These are phyloP conservation scores for Penicillium daleae DNA, from an alignment of 495 filamentous ascomycete species.

Conservation along the genomic window DNA sequence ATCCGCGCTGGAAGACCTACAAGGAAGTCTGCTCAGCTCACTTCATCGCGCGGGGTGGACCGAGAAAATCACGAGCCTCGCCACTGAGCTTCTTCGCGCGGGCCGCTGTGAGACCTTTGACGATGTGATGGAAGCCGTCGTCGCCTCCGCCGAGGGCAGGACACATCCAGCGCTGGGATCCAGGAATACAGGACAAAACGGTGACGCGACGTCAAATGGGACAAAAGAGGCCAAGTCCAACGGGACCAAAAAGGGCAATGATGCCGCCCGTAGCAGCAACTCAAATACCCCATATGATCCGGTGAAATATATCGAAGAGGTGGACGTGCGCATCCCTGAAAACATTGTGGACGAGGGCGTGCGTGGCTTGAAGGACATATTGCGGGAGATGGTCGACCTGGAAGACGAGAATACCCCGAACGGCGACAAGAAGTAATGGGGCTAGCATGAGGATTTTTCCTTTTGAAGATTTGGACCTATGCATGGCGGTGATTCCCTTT, in stretches of 20 bases:
- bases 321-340: conserved; percentile 48
- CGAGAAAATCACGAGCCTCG: conserved; percentile 43
- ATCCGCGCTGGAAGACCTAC: conserved; percentile 48
- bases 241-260: conserved; percentile 30
- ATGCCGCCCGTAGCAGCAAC: conserved; percentile 8
- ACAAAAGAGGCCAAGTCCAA: conserved; percentile 30
- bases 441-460: not conserved
- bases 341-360: conserved; percentile 51
- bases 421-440: conserved; percentile 33
- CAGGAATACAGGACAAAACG: conserved; percentile 22
- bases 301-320: conserved; percentile 39
- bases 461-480: conserved; percentile 17
- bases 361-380: conserved; percentile 48
- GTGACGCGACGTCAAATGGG: conserved; percentile 23
- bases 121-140: conserved; percentile 49
- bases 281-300: conserved; percentile 27
- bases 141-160: conserved; percentile 47
- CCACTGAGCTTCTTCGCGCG: conserved; percentile 50
- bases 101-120: conserved; percentile 53
- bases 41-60: conserved; percentile 50
- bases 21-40: conserved; percentile 46
- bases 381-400: conserved; percentile 53
- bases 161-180: conserved; percentile 36
- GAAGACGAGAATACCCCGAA: conserved; percentile 46
- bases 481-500: conserved; percentile 28